Conservation (phyloP, 2,329 filamentous ascomycete genomes). For the Fusarium odoratissimum region DNA sequence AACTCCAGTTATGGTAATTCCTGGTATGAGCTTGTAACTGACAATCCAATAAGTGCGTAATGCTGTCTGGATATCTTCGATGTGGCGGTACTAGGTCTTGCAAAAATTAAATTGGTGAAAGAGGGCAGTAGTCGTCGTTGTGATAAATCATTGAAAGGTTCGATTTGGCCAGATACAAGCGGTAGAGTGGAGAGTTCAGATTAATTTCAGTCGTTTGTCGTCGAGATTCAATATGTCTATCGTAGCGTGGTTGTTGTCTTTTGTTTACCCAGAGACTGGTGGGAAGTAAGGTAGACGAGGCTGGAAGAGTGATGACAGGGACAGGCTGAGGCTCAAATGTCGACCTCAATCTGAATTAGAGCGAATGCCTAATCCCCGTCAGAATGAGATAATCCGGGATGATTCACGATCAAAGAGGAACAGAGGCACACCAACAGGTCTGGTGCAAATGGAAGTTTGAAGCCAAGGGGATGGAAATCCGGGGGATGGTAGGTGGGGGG, state of each 20-base stretch:
- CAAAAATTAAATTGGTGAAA: constrained; percentile 5
- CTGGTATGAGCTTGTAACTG: not conserved
- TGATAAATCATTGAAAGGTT: constrained; percentile 34
- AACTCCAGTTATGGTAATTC: not conserved
- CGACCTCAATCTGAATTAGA: constrained; percentile 32
- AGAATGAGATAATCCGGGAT: constrained; percentile 17
- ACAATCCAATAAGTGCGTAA: not conserved
- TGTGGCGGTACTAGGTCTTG: constrained; percentile 5
- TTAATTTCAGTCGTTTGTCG: constrained; percentile 12
- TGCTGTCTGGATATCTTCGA: constrained; percentile 4
- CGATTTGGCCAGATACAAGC: constrained; percentile 17
- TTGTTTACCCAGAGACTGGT: constrained; percentile 15
- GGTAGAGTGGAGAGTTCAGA: constrained; percentile 44
- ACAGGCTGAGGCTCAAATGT: constrained; percentile 37
- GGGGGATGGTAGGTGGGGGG: constrained; percentile 48
- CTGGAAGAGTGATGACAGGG: constrained; percentile 19
- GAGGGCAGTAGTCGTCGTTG: constrained; percentile 7
- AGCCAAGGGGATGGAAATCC: constrained; percentile 47
- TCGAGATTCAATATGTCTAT: constrained; percentile 10
- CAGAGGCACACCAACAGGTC: constrained; percentile 7
- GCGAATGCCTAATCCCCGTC: constrained; percentile 36
- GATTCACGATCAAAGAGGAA: constrained; percentile 28
- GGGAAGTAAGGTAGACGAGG: constrained; percentile 32
- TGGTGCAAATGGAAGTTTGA: constrained; percentile 38
- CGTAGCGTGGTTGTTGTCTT: constrained; percentile 18